Percentiles rank a stretch among this genome's conserved stretches.
Evolutionary conservation across 2,329 filamentous ascomycete species (phyloP).

Genomic region (Colletotrichum neosansevieriae): DNA sequence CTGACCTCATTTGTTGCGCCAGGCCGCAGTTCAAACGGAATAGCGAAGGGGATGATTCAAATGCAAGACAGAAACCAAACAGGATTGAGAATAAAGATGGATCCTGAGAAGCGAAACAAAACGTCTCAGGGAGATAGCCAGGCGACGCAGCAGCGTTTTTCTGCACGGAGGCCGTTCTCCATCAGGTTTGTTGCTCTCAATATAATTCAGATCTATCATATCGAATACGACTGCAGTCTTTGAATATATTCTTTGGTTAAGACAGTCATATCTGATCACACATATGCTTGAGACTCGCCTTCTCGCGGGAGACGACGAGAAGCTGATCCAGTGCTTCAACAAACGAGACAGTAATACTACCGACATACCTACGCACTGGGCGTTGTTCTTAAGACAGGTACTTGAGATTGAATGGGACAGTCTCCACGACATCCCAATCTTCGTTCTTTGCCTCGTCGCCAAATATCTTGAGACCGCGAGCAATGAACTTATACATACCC

Average conservation of each 20-base stretch:
- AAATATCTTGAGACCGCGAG: constrained; percentile 44
- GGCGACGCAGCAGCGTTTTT: constrained; percentile 62
- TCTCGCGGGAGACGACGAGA: too few relatives aligned
- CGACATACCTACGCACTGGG: too few relatives aligned
- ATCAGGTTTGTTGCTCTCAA: constrained; percentile 56
- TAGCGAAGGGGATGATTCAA: too few relatives aligned
- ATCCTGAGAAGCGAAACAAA: too few relatives aligned
- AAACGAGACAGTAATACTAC: too few relatives aligned
- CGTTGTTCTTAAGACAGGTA: constrained; percentile 12
- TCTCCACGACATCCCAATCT: constrained; percentile 44
- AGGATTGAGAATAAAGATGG: too few relatives aligned
- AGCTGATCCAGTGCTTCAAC: too few relatives aligned
- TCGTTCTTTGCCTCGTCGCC: constrained; percentile 42
- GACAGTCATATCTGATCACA: constrained; percentile 42
- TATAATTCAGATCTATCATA: not conserved
- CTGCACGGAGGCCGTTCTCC: constrained; percentile 71
- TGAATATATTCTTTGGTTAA: too few relatives aligned
- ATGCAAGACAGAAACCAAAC: too few relatives aligned
- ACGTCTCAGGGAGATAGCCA: constrained; percentile 65
- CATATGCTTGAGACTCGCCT: not conserved
- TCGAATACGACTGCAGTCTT: too few relatives aligned
- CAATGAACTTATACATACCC: constrained; percentile 44
- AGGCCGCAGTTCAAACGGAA: too few relatives aligned
- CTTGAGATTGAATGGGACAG: constrained; percentile 39
- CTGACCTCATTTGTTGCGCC: too few relatives aligned